phyloP scores from a whole-genome alignment of 371 early-diverging fungal species.

The Mucor indicus region DNA sequence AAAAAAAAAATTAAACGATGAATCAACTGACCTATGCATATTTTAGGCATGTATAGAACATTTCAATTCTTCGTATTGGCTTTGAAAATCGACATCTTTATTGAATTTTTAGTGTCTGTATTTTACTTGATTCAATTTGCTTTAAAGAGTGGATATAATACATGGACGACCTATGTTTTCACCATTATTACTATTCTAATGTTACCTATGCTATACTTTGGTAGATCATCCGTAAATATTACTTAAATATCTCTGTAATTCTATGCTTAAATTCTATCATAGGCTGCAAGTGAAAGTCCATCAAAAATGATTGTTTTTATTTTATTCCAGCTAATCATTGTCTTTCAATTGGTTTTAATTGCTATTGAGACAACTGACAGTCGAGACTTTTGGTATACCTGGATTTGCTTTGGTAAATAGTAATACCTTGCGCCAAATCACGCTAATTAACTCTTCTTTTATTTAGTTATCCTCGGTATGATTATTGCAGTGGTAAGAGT shows the following conservation, averaged over 20 bases:
- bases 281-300: conserved; percentile 36
- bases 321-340: conserved; percentile 31
- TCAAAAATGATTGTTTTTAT: conserved; percentile 35
- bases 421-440: neutral
- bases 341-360: conserved; percentile 35
- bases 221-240: conserved; percentile 30
- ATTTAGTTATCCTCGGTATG: conserved; percentile 35
- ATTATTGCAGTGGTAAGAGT: conserved; percentile 32
- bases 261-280: neutral
- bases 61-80: conserved; percentile 33
- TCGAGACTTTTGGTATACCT: conserved; percentile 37
- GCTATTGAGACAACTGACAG: conserved; percentile 20
- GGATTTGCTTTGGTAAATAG: conserved; percentile 47
- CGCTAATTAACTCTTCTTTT: neutral
- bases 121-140: conserved; percentile 37
- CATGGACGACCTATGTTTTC: conserved; percentile 28
- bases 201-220: conserved; percentile 42
- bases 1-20: too few species aligned
- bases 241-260: neutral
- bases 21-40: neutral
- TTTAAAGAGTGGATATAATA: conserved; percentile 10
- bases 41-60: conserved; percentile 30
- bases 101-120: conserved; percentile 33
- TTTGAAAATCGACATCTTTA: conserved; percentile 38
- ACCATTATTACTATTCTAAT: conserved; percentile 34